A percentile compares a stretch with the other conserved stretches of the same genome.
Evolutionary conservation across 345 rosid species (phyloP).

Genomic region (Melaleuca quinquenervia): DNA sequence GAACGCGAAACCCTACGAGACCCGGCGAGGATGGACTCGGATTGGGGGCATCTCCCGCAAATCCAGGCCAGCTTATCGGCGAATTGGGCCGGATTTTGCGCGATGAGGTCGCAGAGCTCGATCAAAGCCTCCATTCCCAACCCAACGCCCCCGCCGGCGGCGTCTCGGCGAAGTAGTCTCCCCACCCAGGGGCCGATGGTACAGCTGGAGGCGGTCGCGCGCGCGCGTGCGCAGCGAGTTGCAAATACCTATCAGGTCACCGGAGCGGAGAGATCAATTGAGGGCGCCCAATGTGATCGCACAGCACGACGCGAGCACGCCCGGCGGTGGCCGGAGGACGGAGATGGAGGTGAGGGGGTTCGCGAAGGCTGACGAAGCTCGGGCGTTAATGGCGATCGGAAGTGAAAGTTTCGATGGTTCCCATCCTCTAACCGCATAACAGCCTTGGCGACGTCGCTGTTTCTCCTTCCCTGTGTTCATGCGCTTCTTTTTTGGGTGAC

Average conservation of each 20-base stretch:
- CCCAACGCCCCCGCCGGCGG: background rate
- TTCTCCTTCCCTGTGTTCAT: background rate
- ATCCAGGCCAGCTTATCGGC: constrained; percentile 78
- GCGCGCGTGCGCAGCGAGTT: background rate
- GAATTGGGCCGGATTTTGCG: constrained; percentile 68
- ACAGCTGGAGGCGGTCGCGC: background rate
- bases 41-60: constrained; percentile 84
- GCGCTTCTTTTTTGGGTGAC: background rate
- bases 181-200: background rate
- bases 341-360: background rate
- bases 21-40: constrained; percentile 44
- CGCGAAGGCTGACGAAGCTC: background rate
- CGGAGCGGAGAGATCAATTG: background rate
- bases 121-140: constrained; percentile 59
- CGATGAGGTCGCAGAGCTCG: constrained; percentile 78
- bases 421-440: background rate
- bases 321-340: background rate
- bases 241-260: background rate
- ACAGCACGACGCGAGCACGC: background rate
- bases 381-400: background rate
- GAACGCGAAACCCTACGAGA: constrained; percentile 74
- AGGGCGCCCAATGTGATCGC: background rate
- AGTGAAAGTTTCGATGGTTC: background rate
- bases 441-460: background rate
- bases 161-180: background rate